Evolutionary conservation across 2,329 filamentous ascomycete species (phyloP).

Genomic region (Dryadomyces sulphureus): DNA sequence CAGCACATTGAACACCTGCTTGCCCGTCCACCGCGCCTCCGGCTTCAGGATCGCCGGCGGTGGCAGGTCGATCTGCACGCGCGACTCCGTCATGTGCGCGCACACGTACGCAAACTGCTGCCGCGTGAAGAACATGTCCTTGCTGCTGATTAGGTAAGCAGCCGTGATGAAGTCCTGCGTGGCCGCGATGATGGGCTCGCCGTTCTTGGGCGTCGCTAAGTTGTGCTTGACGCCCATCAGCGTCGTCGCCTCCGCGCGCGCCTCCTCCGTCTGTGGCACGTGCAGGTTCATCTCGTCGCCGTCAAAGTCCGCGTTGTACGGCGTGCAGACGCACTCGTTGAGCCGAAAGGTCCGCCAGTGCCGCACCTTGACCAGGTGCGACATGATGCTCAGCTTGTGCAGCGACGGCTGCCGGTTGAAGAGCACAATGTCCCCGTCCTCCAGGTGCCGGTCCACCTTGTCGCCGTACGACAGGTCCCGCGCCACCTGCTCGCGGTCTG

Average conservation of each 20-base stretch:
- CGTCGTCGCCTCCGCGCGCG: slow-evolving; percentile 84
- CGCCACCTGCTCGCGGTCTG: slow-evolving; percentile 55
- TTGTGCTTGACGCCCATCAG: slow-evolving; percentile 98
- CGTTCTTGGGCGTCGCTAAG: slow-evolving; percentile 88
- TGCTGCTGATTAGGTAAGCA: slow-evolving; percentile 78
- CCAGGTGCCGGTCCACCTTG: slow-evolving; percentile 82
- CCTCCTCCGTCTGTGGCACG: slow-evolving; percentile 94
- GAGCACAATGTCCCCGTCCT: slow-evolving; percentile 88
- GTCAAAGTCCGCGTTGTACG: slow-evolving; percentile 98
- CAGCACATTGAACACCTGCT: slow-evolving; percentile 81
- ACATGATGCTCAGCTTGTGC: slow-evolving; percentile 97
- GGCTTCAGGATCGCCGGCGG: slow-evolving; percentile 79
- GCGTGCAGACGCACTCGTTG: slow-evolving; percentile 95
- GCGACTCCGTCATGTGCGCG: slow-evolving; percentile 71
- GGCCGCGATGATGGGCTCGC: slow-evolving; percentile 95
- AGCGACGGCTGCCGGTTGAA: slow-evolving; percentile 97
- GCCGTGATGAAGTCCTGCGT: slow-evolving; percentile 99
- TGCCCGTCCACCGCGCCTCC: slow-evolving; percentile 80
- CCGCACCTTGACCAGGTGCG: slow-evolving; percentile 81
- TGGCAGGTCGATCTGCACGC: slow-evolving; percentile 67
- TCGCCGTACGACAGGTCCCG: slow-evolving; percentile 68
- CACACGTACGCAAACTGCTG: slow-evolving; percentile 81
- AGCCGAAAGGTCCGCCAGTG: slow-evolving; percentile 93
- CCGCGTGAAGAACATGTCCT: slow-evolving; percentile 84
- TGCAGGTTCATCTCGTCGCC: slow-evolving; percentile 99